Evolutionary conservation across 1,284 basidiomycete genomes (phyloP).

Genomic region (Sphaerobolus stellatus): DNA sequence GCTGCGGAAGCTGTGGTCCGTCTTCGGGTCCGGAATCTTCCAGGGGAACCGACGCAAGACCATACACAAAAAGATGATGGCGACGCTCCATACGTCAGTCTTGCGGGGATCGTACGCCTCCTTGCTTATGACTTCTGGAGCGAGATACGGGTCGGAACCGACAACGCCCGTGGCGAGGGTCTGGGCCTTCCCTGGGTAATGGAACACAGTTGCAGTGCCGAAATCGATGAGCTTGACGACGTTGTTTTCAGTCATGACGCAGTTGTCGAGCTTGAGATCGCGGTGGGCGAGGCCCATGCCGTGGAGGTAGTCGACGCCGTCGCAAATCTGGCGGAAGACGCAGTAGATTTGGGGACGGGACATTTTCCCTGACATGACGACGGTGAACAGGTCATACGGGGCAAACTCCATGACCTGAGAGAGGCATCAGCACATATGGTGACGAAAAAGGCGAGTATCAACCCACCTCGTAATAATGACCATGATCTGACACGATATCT

Average conservation of each 20-base stretch:
- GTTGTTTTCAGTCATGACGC: conserved; percentile 94
- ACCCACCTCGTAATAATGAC: conserved; percentile 94
- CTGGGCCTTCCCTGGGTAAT: conserved; percentile 90
- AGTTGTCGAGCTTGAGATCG: conserved; percentile 99
- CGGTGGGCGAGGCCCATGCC: conserved; percentile 96
- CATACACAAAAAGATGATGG: conserved; percentile 99
- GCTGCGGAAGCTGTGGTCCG: conserved; percentile 86
- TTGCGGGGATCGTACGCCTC: conserved; percentile 93
- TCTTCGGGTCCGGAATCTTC: conserved; percentile 96
- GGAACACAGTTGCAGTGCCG: conserved; percentile 98
- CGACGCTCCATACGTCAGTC: conserved; percentile 98
- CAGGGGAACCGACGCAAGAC: conserved; percentile 95
- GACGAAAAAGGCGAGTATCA: not conserved
- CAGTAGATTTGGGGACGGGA: conserved; percentile 97
- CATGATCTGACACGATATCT: conserved; percentile 97
- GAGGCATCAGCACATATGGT: conserved; percentile 15
- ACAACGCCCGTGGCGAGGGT: conserved; percentile 87
- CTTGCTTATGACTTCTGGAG: conserved; percentile 87
- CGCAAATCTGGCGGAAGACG: conserved; percentile 97
- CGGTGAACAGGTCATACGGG: conserved; percentile 96
- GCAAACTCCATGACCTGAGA: conserved; percentile 97
- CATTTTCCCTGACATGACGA: conserved; percentile 99
- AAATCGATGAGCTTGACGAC: conserved; percentile 99
- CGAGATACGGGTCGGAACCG: conserved; percentile 97
- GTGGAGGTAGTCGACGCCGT: conserved; percentile 98